A percentile compares a stretch with the other conserved stretches of the same genome.
Evolutionary conservation across 2,329 filamentous ascomycete species (phyloP).

Genomic region (Cladosporium cucumerinum): DNA sequence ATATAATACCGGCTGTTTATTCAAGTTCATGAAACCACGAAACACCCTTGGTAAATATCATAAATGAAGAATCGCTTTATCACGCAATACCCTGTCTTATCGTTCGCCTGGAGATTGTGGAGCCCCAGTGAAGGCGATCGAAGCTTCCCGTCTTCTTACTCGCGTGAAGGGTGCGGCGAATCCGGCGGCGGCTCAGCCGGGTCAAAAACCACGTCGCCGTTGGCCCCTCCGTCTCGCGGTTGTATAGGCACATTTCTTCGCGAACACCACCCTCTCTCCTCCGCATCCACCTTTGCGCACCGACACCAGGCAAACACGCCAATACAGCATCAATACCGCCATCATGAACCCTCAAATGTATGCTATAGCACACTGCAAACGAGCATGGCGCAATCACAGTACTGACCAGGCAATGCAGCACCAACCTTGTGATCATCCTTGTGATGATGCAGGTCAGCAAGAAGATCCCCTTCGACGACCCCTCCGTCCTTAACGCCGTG

Average conservation of each 20-base stretch:
- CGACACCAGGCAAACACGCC: slow-evolving; percentile 11
- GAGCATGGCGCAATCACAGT: background rate
- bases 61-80: background rate
- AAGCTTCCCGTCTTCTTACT: background rate
- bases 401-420: slow-evolving; percentile 51
- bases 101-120: background rate
- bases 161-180: background rate
- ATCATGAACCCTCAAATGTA: slow-evolving; percentile 37
- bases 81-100: background rate
- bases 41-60: background rate
- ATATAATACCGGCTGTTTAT: background rate
- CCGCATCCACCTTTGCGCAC: background rate
- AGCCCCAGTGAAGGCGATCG: background rate
- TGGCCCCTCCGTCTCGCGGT: background rate
- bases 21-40: background rate
- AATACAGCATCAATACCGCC: background rate
- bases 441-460: slow-evolving; percentile 99
- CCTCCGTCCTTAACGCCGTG: slow-evolving; percentile 62
- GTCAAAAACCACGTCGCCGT: background rate
- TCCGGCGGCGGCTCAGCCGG: background rate
- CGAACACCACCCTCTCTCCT: background rate
- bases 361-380: slow-evolving; percentile 5
- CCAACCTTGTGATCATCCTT: slow-evolving; percentile 90
- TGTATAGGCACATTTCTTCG: background rate
- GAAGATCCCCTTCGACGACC: slow-evolving; percentile 90